phyloP scores from a whole-genome alignment of 2,329 filamentous ascomycete species.

The Venturia nashicola region DNA sequence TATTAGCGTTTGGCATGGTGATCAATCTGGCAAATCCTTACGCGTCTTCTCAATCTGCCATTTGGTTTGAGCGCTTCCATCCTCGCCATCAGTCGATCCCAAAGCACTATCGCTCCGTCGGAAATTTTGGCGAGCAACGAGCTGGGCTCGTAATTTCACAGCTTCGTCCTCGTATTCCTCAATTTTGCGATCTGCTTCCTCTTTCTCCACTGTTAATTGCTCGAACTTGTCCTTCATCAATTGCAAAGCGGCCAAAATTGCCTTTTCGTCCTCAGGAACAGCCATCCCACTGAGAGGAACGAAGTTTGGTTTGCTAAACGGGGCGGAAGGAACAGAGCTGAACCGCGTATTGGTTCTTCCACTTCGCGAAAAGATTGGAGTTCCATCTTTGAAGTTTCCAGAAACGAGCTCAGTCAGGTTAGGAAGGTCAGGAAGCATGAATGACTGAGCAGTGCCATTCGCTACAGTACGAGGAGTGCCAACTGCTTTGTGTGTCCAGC shows the following conservation, averaged over 20 bases:
- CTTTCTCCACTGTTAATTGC: constrained; percentile 43
- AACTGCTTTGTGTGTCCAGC: constrained; percentile 2
- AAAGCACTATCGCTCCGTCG: constrained; percentile 35
- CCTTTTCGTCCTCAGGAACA: constrained; percentile 50
- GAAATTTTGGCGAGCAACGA: constrained; percentile 27
- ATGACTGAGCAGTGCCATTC: constrained; percentile 45
- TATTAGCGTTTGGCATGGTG: neutral
- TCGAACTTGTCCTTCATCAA: constrained; percentile 45
- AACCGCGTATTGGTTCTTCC: constrained; percentile 42
- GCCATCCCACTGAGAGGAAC: constrained; percentile 40
- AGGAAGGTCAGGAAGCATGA: constrained; percentile 47
- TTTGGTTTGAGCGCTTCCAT: constrained; percentile 22
- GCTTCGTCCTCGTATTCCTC: constrained; percentile 42
- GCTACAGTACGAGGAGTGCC: constrained; percentile 27
- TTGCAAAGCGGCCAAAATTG: constrained; percentile 47
- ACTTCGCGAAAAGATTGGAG: constrained; percentile 41
- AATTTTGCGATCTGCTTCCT: constrained; percentile 35
- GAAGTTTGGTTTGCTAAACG: constrained; percentile 21
- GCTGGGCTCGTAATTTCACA: constrained; percentile 35
- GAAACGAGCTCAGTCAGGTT: constrained; percentile 51
- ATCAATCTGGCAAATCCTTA: constrained; percentile 24
- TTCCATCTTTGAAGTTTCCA: constrained; percentile 44
- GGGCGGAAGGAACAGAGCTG: constrained; percentile 26
- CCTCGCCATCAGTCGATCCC: constrained; percentile 33
- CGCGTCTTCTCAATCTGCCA: constrained; percentile 41